Base-by-base conservation (phyloP, 2,329 filamentous ascomycete species). In the Neonectria neomacrospora region DNA sequence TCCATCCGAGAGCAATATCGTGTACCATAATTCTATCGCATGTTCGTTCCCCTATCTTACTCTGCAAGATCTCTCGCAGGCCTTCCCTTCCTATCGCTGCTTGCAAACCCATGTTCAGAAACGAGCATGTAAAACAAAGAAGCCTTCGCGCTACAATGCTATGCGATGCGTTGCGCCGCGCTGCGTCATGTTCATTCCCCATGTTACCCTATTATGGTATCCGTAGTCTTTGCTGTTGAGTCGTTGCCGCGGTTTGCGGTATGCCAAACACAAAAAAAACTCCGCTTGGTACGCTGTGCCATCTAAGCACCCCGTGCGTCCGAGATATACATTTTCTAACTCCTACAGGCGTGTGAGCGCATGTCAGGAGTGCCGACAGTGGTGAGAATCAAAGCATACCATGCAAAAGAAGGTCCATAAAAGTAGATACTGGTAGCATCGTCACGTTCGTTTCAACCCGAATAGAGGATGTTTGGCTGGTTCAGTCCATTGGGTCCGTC, bases 401-500 rank as follows among this genome's bases (percentile, higher is more conserved):
- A 39, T 71, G 61, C 58, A 63, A 47, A 47, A 71, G 58, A 60
- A 47, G 61, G 39, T 48, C 48, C 54, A 53, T 58, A 53, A 67
- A 65, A 65, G 58, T 44, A 64, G 61, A 64, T 63, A 54, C 54
- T 56, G 58, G 28, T 59, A 54, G 57, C 55, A 53, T 60, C 61
- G 45, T 66, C 53, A 41, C 57, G 20, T 47, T 45, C 58, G 45
- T 63, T 37, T 61, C 54, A 58, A 64, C 45, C 59, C 53, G 34
- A 61, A 60, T 48, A 66, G 61, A 67, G 61, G 57, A 42, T 44
- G 23, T 44, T 18, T 37, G 34, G 7, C 23, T 61, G 44, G 37
- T 67, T 71, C 61, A 73, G 59, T 72, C 71, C 60, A 68, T 72
- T 42, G 54, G 58, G 34, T 71, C 67, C 52, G 71, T 52, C n/a